A percentile compares a stretch with the other conserved stretches of the same genome.
Conservation (phyloP, 257 asterid species). For the Euphrasia confusa region DNA sequence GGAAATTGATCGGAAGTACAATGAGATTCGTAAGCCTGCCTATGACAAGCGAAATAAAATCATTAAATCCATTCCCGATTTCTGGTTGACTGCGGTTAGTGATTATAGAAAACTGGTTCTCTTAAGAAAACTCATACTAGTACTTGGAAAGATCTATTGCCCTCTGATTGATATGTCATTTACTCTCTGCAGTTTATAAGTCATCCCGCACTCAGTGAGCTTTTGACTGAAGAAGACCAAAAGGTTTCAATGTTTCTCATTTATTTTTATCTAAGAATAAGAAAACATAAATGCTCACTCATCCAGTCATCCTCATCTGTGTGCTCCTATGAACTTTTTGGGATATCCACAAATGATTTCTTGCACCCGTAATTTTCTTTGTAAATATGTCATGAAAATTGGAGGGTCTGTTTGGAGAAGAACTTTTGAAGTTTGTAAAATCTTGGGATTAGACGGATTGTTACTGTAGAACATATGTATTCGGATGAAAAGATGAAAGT, state of each 20-base stretch:
- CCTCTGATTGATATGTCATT: slow-evolving; percentile 3
- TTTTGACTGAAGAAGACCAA: slow-evolving; percentile 86
- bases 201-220: slow-evolving; percentile 83
- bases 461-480: no score
- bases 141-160: slow-evolving; percentile 3
- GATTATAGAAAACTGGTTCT: slow-evolving; percentile 14
- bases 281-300: neutral
- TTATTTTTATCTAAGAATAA: slow-evolving; percentile 6
- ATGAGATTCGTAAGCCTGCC: slow-evolving; percentile 72
- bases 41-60: slow-evolving; percentile 72
- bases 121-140: neutral
- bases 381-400: no score
- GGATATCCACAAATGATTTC: slow-evolving; percentile 1
- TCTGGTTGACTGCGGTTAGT: slow-evolving; percentile 95
- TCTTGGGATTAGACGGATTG: no score
- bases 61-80: slow-evolving; percentile 71
- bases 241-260: slow-evolving; percentile 41
- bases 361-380: neutral
- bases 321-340: slow-evolving; percentile 7
- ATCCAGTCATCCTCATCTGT: neutral
- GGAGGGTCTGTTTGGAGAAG: no score
- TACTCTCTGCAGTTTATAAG: slow-evolving; percentile 62
- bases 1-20: slow-evolving; percentile 84
- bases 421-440: no score
- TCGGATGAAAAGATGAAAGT: no score